Evolutionary conservation across 768 basidiomycete genomes (phyloP), one percentile per base, ranked within the genome.

Genomic region (Kwoniella sp.): DNA sequence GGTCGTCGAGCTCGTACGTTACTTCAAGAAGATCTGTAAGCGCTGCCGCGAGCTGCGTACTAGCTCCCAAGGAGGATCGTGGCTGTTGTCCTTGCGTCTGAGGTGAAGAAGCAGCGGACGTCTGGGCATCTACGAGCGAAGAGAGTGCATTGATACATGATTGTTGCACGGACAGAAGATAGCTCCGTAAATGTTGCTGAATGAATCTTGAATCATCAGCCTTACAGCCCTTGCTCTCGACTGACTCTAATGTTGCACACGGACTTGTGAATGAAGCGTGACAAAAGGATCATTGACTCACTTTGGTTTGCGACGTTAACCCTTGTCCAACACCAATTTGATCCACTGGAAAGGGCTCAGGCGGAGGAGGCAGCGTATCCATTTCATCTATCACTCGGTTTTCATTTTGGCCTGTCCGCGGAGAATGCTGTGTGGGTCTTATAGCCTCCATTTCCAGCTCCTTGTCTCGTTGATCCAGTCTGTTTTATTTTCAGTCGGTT

Each of bases 1-100:
- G 27, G 15, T 58, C 50, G 29, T 72, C 73, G 15, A 75, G 59
- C 40, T 72, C 65, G 46, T 72, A 69, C 10, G 66, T 60, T n/a
- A 66, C 68, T 44, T 75, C 71, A 3, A 75, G 59, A 1, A 75
- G 59, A 26, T 72, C 69, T 8, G 63, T 69, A 33, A 75, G 40
- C 2, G 68, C 65, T 1, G 51, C 58, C 2, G 69, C 69, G 27
- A 72, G 64, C n/a, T 67, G 69, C 9, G 53, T 24, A 26, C 71
- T 60, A 2, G 27, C 24, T 10, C 40, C 40, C 40, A 44, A 44
- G 40, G 17, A 49, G 24, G 40, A 44, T 22, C 25, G 47, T 22
- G 21, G 12, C 13, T 29, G 56, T 27, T n/a, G 24, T 25, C 4
- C 7, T 27, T 1, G 19, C 12, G 46, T 19, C 27, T 1, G 27